Evolutionary conservation across 2,329 filamentous ascomycete species (phyloP), one percentile per base, ranked within the genome.

Genomic region (Fusarium sarcochroum): DNA sequence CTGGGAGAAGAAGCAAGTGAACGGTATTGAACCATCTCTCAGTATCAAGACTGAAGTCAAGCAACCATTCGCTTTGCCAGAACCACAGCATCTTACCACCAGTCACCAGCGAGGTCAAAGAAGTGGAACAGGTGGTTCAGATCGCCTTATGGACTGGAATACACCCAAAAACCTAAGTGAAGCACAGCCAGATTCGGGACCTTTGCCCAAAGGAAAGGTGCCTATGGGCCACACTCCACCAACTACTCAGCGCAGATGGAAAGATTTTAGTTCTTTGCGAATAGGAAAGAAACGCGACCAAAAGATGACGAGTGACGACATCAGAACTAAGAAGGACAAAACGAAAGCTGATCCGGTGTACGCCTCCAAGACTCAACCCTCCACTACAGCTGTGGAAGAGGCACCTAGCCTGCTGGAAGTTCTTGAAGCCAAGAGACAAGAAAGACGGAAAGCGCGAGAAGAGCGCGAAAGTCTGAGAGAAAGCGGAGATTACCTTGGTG

Each of bases 401-500:
- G 35, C 51, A 3, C 41, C 56, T 35, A 44, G 38, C 14, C 41
- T 60, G 25, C 42, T 62, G 10, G 47, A 62, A 53, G 44, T 62
- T 13, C 74, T 80, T 18, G 73, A 78, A 14, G 74, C 73, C 4
- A 81, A 77, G 57, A 73, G 65, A 44, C 71, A 77, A 11, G 74
- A 73, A 3, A 82, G 77, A 52, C 73, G 65, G 38, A 75, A 78
- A 44, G 63, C 74, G 37, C 75, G 78, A 4, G 68, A 70, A 8
- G 77, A 80, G 35, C 81, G 86, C 7, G 80, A 80, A 44, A 81
- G 74, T 40, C 78, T 88, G 54, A 86, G 84, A 63, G 81, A 84
- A 54, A 87, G 84, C 54, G 86, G 86, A 6, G 87, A 90, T 72
- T 89, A 83, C 70, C 80, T 89, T 0, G 87, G 86, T 3, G 84